A percentile compares a stretch with the other conserved stretches of the same genome.
Conservation (phyloP, 139 green algal species). For the Coelastrella sp. region DNA sequence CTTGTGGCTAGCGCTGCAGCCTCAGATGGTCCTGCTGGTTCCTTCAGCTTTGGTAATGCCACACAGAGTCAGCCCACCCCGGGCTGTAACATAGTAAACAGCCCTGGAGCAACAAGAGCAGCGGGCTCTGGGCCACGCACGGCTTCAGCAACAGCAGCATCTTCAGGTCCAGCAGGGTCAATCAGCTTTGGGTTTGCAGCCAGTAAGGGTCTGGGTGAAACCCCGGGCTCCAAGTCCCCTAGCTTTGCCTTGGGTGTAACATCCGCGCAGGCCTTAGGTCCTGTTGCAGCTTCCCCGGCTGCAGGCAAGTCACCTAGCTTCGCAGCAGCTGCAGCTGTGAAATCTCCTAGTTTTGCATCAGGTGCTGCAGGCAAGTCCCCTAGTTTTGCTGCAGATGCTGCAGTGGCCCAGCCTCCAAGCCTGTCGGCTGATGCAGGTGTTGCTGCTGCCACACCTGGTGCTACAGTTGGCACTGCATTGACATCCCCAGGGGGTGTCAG, state of each 20-base stretch:
- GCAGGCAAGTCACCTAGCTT: neutral
- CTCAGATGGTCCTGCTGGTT: neutral
- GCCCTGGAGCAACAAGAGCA: neutral
- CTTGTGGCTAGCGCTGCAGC: neutral
- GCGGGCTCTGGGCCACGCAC: neutral
- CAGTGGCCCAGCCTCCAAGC: neutral
- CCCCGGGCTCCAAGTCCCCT: too few species aligned
- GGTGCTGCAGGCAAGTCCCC: neutral
- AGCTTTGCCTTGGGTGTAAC: too few species aligned
- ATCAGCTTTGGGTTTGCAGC: slow-evolving; percentile 24
- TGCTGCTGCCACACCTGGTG: slow-evolving; percentile 8
- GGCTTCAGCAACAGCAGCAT: neutral
- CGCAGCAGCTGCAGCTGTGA: neutral
- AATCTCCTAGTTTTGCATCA: neutral
- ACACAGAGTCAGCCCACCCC: neutral
- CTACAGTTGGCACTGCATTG: neutral
- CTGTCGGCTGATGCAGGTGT: neutral
- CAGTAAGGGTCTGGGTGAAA: too few species aligned
- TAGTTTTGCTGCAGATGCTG: neutral
- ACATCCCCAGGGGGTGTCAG: slow-evolving; percentile 3
- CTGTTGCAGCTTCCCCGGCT: too few species aligned
- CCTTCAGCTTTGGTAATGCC: slow-evolving; percentile 32
- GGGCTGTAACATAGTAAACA: neutral
- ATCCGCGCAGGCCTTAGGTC: too few species aligned
- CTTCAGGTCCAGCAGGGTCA: slow-evolving; percentile 14